These are phyloP conservation scores for Emergomyces orientalis DNA, from an alignment of 2,329 filamentous ascomycete genomes.

Conservation along the genomic window DNA sequence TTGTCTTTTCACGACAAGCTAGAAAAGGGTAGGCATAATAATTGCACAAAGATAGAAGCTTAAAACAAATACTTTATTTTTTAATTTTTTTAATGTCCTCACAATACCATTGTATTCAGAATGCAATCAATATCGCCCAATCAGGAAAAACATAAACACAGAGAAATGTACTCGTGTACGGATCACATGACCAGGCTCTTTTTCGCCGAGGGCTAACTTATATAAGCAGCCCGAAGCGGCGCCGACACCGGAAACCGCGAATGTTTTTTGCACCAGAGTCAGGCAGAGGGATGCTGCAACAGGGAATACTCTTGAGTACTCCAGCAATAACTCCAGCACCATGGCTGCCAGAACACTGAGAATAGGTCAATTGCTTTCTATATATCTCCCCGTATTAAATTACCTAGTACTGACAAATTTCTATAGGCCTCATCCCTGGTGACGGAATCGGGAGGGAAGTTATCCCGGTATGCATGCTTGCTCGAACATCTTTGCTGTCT, in stretches of 20 bases:
- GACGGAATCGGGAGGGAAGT: constrained; percentile 98
- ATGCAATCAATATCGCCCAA: background rate
- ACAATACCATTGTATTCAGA: background rate
- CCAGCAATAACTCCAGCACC: constrained; percentile 6
- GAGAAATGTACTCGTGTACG: too few species aligned
- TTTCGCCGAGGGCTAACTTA: background rate
- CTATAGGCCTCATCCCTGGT: constrained; percentile 80
- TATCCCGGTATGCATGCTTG: constrained; percentile 56
- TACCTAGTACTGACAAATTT: constrained; percentile 10
- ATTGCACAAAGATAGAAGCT: background rate
- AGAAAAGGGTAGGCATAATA: background rate
- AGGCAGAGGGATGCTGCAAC: too few species aligned
- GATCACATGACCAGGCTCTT: too few species aligned
- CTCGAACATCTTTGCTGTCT: constrained; percentile 5
- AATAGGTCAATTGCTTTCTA: constrained; percentile 48
- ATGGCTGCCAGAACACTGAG: constrained; percentile 58
- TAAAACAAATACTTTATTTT: too few species aligned
- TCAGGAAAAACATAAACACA: background rate
- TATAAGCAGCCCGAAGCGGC: background rate
- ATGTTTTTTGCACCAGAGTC: too few species aligned
- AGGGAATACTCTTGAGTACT: background rate
- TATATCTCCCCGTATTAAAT: background rate
- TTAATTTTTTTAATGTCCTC: background rate
- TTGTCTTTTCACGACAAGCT: background rate
- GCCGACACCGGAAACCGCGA: background rate